Evolutionary conservation across 768 basidiomycete species (phyloP).

Genomic region (Lactarius quietus): DNA sequence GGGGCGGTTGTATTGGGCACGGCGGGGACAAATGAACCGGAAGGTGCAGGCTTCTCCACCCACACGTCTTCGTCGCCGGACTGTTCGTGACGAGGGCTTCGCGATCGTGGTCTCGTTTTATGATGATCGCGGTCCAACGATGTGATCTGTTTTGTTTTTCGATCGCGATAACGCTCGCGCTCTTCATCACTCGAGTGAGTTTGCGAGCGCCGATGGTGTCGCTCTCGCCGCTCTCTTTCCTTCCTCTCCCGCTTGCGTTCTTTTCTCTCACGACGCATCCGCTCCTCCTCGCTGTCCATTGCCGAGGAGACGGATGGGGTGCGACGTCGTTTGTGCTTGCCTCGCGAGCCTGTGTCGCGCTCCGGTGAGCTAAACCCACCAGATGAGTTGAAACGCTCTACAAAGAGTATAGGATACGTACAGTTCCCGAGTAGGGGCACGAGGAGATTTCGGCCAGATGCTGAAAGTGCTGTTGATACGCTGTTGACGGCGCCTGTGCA

Average conservation of each 20-base stretch:
- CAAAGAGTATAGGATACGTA: slow-evolving; percentile 35
- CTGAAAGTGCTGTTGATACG: slow-evolving; percentile 52
- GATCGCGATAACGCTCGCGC: slow-evolving; percentile 23
- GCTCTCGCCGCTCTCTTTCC: slow-evolving; percentile 44
- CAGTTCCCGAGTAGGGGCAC: slow-evolving; percentile 55
- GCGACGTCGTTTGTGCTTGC: slow-evolving; percentile 49
- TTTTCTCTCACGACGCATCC: slow-evolving; percentile 54
- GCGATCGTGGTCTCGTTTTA: slow-evolving; percentile 16
- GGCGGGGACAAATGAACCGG: slow-evolving; percentile 30
- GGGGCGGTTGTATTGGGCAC: slow-evolving; percentile 26
- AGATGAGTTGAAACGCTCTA: background rate
- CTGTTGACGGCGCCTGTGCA: slow-evolving; percentile 62
- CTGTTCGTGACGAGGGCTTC: slow-evolving; percentile 21
- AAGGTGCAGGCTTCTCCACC: slow-evolving; percentile 54
- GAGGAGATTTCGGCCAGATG: slow-evolving; percentile 85
- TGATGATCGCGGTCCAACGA: slow-evolving; percentile 32
- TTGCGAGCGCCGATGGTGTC: slow-evolving; percentile 30
- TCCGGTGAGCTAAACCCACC: slow-evolving; percentile 47
- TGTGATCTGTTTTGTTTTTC: slow-evolving; percentile 33
- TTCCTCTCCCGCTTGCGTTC: slow-evolving; percentile 54
- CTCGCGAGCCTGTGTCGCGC: slow-evolving; percentile 48
- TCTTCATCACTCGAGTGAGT: slow-evolving; percentile 32
- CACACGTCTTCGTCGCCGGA: slow-evolving; percentile 53
- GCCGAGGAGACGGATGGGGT: slow-evolving; percentile 44
- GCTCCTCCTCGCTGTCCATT: slow-evolving; percentile 51